phyloP scores from a whole-genome alignment of 345 rosid species.

The Carallia brachiata region DNA sequence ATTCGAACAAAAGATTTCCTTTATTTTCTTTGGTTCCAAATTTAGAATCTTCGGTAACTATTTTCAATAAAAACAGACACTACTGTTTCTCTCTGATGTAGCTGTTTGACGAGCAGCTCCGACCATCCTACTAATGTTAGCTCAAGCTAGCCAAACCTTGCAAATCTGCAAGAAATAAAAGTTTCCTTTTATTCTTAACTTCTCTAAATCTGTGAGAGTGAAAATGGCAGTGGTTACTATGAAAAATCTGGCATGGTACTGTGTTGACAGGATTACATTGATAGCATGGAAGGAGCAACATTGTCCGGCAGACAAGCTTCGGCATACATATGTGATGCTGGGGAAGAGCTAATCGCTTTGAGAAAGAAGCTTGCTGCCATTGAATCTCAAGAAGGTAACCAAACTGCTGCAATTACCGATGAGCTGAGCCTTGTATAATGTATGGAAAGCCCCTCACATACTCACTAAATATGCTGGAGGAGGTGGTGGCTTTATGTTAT shows the following conservation, averaged over 20 bases:
- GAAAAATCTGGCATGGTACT: background rate
- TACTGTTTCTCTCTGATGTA: background rate
- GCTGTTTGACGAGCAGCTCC: background rate
- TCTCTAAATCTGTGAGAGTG: background rate
- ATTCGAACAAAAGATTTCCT: no score
- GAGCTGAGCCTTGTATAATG: slow-evolving; percentile 70
- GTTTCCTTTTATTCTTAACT: background rate
- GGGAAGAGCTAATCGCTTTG: slow-evolving; percentile 73
- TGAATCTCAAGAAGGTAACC: slow-evolving; percentile 31
- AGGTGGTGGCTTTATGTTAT: no score
- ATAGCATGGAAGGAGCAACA: slow-evolving; percentile 98
- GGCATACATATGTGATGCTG: slow-evolving; percentile 75
- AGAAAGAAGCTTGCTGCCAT: slow-evolving; percentile 50
- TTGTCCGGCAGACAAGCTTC: slow-evolving; percentile 93
- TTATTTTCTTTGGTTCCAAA: no score
- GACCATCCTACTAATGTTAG: background rate
- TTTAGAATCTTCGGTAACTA: no score
- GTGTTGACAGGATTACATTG: slow-evolving; percentile 79
- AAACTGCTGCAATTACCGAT: slow-evolving; percentile 36
- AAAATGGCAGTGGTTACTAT: background rate
- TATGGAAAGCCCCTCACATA: background rate
- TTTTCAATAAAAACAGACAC: background rate
- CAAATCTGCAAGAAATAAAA: background rate
- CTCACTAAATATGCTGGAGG: background rate
- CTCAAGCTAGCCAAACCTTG: background rate